Evolutionary conservation across 148 eudicot species (phyloP).

Genomic region (Agrostemma githago): DNA sequence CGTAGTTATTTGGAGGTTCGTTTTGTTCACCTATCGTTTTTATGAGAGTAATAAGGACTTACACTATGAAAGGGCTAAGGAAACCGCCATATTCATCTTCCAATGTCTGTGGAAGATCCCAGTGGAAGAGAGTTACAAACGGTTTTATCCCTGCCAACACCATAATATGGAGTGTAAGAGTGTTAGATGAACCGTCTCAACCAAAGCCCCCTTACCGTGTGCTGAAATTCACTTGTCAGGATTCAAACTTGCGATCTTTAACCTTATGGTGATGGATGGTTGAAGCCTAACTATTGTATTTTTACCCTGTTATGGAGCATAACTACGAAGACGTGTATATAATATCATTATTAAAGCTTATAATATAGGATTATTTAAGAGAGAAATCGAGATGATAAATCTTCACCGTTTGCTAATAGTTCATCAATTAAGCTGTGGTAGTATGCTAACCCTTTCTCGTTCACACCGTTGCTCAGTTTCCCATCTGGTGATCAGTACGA

Average conservation of each 20-base stretch:
- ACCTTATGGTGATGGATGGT: too few relatives aligned
- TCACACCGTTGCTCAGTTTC: constrained; percentile 37
- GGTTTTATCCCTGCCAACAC: constrained; percentile 38
- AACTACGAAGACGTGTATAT: neutral
- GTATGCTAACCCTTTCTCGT: constrained; percentile 35
- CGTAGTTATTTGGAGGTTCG: neutral
- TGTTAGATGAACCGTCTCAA: too few relatives aligned
- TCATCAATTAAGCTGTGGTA: constrained; percentile 46
- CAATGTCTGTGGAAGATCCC: constrained; percentile 43
- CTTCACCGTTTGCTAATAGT: constrained; percentile 35
- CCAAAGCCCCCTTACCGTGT: too few relatives aligned
- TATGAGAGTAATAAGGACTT: constrained; percentile 11
- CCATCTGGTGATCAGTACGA: constrained; percentile 33
- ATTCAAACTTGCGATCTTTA: too few relatives aligned
- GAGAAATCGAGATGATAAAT: neutral
- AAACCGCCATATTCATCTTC: constrained; percentile 54
- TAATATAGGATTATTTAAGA: neutral
- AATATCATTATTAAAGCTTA: neutral
- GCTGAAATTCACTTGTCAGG: too few relatives aligned
- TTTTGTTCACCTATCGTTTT: too few relatives aligned
- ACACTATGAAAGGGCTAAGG: constrained; percentile 34
- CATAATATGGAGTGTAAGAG: neutral
- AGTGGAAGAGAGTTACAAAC: constrained; percentile 43
- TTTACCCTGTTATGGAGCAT: neutral
- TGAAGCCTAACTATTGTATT: too few relatives aligned